These are phyloP conservation scores for Fimicolochytrium jonesii DNA, from an alignment of 192 early-diverging fungal genomes.

Conservation along the genomic window DNA sequence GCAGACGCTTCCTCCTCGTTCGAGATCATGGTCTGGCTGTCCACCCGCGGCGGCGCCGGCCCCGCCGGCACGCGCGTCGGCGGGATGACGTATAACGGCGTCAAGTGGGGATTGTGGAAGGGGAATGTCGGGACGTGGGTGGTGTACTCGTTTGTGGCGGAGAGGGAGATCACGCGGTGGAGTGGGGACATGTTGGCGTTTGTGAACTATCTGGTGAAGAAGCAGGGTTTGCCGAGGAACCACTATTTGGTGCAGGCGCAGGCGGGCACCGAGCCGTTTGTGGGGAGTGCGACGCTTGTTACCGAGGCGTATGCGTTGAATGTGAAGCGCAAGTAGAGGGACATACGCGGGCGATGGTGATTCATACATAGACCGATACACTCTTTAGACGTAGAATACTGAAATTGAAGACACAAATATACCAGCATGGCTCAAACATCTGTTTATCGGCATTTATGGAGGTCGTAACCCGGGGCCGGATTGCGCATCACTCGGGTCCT, in stretches of 20 bases:
- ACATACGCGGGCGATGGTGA: too few relatives aligned
- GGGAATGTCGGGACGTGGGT: background rate
- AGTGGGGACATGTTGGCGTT: background rate
- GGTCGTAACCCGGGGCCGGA: too few relatives aligned
- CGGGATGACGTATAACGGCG: background rate
- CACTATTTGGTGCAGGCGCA: slow-evolving; percentile 6
- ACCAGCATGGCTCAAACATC: too few relatives aligned
- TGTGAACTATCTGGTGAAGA: background rate
- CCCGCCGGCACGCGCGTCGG: background rate
- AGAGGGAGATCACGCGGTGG: background rate
- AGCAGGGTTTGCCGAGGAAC: background rate
- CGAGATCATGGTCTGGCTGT: slow-evolving; percentile 8
- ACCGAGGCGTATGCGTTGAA: too few relatives aligned
- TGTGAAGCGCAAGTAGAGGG: too few relatives aligned
- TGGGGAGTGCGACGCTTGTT: too few relatives aligned
- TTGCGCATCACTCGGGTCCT: too few relatives aligned
- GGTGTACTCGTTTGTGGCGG: background rate
- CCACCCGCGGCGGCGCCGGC: background rate
- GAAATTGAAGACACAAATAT: too few relatives aligned
- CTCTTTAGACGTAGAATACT: too few relatives aligned
- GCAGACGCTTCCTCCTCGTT: background rate
- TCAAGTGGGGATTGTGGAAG: background rate
- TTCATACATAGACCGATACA: too few relatives aligned
- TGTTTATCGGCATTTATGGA: too few relatives aligned
- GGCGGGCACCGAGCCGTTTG: slow-evolving; percentile 5